Evolutionary conservation across 805 yeast species (phyloP), one percentile per base, ranked within the genome.

Genomic region (Candida glaebosa): DNA sequence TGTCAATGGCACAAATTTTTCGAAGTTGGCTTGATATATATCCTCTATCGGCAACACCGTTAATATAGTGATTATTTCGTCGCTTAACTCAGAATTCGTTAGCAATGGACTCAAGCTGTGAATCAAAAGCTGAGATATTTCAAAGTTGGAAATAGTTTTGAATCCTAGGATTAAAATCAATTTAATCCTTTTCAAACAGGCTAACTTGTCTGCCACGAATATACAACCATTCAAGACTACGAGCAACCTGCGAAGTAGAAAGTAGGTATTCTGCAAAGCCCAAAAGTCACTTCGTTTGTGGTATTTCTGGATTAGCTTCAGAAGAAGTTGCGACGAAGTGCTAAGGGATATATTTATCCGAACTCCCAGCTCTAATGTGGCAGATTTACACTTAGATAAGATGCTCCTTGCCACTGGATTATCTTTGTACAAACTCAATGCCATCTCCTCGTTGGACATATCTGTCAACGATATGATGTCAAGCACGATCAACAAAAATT

Each of bases 401-500:
- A 28, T 9, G 5, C 19, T 17, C 14, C 22, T 15, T 37, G 41
- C 39, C n/a, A 36, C 7, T 16, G 37, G 37, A 24, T 37, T 32
- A 16, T 19, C 35, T 8, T 36, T 28, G 18, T 31, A 39, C 5
- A 18, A 28, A 9, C 25, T 31, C 12, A 26, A 17, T 28, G 46
- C n/a, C 2, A n/a, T 19, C n/a, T 32, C 14, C 24, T 65, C 71
- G 6, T 57, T 52, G 0, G 68, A 57, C 15, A 69, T 56, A 44
- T 78, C 79, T 12, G 71, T 63, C 17, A 65, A 49, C 17, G 56
- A 53, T 3, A 79, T 37, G 16, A 73, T 49, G 30, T 71, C 69
- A 26, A 53, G 50, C 1, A 71, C 53, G 3, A 69, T 63, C 9
- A 74, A 43, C 1, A 56, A 46, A 3, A 67, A 45, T 31, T 57